Conservation (phyloP, 208 protist genomes). For the Leishmania tarentolae region DNA sequence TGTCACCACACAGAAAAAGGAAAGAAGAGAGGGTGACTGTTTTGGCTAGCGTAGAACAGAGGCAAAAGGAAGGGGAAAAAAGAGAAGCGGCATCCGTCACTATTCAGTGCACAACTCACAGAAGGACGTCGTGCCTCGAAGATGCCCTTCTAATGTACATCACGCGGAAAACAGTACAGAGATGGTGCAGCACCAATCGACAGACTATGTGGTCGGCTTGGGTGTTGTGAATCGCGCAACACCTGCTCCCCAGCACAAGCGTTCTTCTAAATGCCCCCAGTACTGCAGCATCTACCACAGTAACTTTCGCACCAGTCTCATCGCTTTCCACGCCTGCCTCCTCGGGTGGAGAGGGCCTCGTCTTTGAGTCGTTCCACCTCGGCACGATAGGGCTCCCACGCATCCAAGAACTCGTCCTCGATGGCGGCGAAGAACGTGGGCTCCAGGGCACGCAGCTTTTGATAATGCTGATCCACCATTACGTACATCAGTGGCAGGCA, state of each 20-base stretch:
- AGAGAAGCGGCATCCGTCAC: neutral
- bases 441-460: conserved; percentile 67
- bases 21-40: neutral
- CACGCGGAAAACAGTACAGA: neutral
- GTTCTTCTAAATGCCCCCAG: neutral
- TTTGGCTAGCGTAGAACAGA: neutral
- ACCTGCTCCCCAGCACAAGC: neutral
- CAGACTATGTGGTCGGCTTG: neutral
- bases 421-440: conserved; percentile 80
- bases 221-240: neutral
- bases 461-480: conserved; percentile 74
- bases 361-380: conserved; percentile 81
- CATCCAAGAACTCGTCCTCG: conserved; percentile 67
- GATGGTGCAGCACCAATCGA: neutral
- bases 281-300: neutral
- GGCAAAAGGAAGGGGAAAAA: neutral
- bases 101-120: neutral
- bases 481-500: conserved; percentile 64
- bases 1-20: too few relatives aligned
- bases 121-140: neutral
- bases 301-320: conserved; percentile 14
- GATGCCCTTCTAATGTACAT: conserved; percentile 2
- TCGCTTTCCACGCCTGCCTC: conserved; percentile 66
- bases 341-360: conserved; percentile 59
- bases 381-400: conserved; percentile 82